Base-by-base conservation (phyloP, 768 basidiomycete genomes). In the Suillus subluteus region DNA sequence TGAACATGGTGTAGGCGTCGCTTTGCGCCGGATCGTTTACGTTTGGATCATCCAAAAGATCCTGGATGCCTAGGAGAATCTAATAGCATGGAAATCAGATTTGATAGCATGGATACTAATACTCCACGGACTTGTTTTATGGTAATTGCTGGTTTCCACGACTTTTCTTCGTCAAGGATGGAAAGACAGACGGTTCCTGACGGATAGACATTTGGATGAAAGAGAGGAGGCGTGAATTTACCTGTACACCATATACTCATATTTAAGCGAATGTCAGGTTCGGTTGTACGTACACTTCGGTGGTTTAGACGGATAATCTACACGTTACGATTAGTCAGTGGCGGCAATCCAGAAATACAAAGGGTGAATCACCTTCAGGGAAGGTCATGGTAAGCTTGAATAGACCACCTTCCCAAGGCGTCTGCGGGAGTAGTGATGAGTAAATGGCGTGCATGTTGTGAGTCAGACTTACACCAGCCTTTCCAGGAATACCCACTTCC, bases 401-500 rank as follows among this genome's bases (percentile, higher is more conserved):
- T 43, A 98, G 79, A n/a, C 98, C 98, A 46, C 91, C 91, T 73
- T 97, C 98, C 98, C 98, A 99, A 69, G 95, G 81, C 2, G 98
- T 98, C 98, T 99, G 55, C 43, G 65, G 67, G 72, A 50, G 70
- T 67, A 62, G 41, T 52, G 43, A 58, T 66, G 66, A 69, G 62
- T 62, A 43, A 64, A 58, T 66, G 59, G 65, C 70, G 67, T 64
- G 44, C 61, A 55, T 58, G 61, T 58, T n/a, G 41, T 40, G 15
- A 26, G 26, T 26, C 23, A 52, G 50, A 86, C 93, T 80, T 79
- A 98, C 98, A 67, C 84, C 84, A 59, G 84, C 69, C 80, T 98
- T 99, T 37, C 98, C 98, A 21, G 98, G 98, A 71, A 99, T 99
- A 30, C 98, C 98, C 2, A 98, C 96, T 76, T 99, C 98, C 98